Conservation (phyloP, 2,329 filamentous ascomycete genomes). For the Tympanopsis confertula region DNA sequence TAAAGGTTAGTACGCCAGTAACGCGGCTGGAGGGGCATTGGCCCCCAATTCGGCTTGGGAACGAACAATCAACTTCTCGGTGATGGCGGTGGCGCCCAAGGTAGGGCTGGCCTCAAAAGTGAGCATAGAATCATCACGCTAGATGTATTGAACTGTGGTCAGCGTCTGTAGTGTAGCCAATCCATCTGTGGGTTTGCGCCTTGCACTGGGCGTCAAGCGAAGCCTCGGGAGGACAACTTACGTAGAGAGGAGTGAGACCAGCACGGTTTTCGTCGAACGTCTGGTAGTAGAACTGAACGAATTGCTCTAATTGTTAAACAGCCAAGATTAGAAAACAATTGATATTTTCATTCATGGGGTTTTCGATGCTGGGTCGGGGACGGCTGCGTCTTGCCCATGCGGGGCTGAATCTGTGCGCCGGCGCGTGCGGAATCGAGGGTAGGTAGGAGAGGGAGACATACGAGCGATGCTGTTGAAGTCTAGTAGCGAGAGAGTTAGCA, state of each 20-base stretch:
- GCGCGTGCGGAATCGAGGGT: neutral
- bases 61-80: slow-evolving; percentile 71
- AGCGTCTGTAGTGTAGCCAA: slow-evolving; percentile 3
- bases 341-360: neutral
- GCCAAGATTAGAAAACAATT: neutral
- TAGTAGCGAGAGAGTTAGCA: slow-evolving; percentile 8
- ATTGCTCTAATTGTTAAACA: slow-evolving; percentile 52
- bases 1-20: too few relatives aligned
- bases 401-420: neutral
- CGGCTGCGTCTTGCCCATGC: neutral
- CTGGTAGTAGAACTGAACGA: slow-evolving; percentile 83
- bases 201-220: neutral
- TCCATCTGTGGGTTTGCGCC: slow-evolving; percentile 2
- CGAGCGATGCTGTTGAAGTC: slow-evolving; percentile 27
- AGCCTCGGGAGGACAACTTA: slow-evolving; percentile 31
- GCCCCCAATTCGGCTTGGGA: slow-evolving; percentile 2
- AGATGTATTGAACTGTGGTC: slow-evolving; percentile 8
- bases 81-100: slow-evolving; percentile 54
- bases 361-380: neutral
- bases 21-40: slow-evolving; percentile 4
- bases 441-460: slow-evolving; percentile 13
- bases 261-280: slow-evolving; percentile 68
- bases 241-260: slow-evolving; percentile 63
- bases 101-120: slow-evolving; percentile 71
- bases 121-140: slow-evolving; percentile 81